phyloP scores from a whole-genome alignment of 176 grass and related monocot genomes.

The Leersia perrieri region DNA sequence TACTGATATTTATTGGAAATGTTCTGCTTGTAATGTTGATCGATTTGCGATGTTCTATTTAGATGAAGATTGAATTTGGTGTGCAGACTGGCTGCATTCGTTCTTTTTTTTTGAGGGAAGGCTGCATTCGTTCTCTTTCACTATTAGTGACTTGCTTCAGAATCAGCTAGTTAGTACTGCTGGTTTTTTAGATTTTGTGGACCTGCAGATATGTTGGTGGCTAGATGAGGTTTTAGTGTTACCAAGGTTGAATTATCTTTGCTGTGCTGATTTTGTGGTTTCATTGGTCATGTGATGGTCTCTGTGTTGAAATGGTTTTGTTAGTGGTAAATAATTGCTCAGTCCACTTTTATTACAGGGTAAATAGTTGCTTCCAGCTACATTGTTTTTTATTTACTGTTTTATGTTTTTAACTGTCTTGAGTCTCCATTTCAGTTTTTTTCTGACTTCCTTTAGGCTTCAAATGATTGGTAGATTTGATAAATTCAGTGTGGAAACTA shows the following conservation, averaged over 20 bases:
- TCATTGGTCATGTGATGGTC: background rate
- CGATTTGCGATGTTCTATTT: background rate
- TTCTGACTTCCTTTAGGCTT: background rate
- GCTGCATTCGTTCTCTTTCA: background rate
- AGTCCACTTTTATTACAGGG: background rate
- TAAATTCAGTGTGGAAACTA: background rate
- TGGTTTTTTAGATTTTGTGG: background rate
- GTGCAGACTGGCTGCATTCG: background rate
- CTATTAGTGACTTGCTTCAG: background rate
- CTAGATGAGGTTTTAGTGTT: background rate
- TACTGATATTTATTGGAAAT: background rate
- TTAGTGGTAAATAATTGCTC: background rate
- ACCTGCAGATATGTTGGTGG: background rate
- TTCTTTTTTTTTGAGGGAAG: too few species aligned
- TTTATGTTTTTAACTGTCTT: background rate
- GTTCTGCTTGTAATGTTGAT: background rate
- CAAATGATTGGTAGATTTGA: background rate
- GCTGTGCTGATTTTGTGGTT: background rate
- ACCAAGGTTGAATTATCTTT: background rate
- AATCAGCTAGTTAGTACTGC: background rate
- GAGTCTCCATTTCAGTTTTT: background rate
- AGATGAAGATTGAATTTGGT: background rate
- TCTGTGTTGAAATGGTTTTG: background rate
- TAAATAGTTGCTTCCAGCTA: background rate
- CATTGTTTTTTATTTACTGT: background rate